phyloP scores from a whole-genome alignment of 176 grass and related monocot genomes.

The Oryza punctata region DNA sequence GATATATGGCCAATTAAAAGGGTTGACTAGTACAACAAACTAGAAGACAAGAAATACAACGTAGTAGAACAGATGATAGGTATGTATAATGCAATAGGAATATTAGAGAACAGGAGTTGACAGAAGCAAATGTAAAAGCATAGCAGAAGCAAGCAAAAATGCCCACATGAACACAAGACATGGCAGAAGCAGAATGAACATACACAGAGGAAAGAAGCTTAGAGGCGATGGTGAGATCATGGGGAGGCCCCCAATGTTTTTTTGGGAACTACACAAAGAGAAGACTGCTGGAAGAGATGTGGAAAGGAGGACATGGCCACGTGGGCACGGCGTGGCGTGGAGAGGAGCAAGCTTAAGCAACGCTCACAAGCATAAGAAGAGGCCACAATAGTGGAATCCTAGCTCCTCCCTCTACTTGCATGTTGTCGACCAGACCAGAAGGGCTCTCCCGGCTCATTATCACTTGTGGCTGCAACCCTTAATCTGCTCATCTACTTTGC shows the following conservation, averaged over 20 bases:
- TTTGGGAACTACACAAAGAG: not conserved
- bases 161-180: not conserved
- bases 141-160: not conserved
- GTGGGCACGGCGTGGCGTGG: not conserved
- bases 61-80: not conserved
- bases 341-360: not conserved
- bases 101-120: not conserved
- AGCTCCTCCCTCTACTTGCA: not conserved
- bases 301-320: not conserved
- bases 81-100: not conserved
- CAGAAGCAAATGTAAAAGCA: not conserved
- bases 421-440: too few relatives aligned
- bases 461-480: too few relatives aligned
- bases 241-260: not conserved
- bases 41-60: not conserved
- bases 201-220: not conserved
- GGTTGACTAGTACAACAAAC: not conserved
- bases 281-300: not conserved
- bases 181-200: not conserved
- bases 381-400: not conserved
- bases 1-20: not conserved
- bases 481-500: too few relatives aligned
- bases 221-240: not conserved
- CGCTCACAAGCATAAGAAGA: not conserved
- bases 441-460: too few relatives aligned